A percentile compares a stretch with the other conserved stretches of the same genome.
phyloP scores from a whole-genome alignment of 345 rosid genomes.

The Turnera subulata region DNA sequence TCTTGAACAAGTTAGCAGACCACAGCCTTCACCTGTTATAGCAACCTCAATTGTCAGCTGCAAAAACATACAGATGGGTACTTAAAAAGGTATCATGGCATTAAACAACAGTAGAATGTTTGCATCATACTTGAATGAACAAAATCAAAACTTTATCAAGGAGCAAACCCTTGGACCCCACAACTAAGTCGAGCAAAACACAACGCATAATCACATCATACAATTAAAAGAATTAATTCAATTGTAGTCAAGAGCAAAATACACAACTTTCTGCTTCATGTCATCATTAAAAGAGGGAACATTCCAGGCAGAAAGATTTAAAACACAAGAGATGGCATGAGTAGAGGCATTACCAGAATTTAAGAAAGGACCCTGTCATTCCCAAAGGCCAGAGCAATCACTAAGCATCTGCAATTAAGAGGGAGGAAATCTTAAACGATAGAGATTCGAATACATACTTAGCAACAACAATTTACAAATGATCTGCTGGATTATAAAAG shows the following conservation, averaged over 20 bases:
- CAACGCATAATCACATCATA: no score
- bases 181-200: no score
- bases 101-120: no score
- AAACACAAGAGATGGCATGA: neutral
- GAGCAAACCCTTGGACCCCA: no score
- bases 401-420: constrained; percentile 7
- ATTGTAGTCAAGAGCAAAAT: neutral
- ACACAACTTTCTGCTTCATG: neutral
- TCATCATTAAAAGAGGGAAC: neutral
- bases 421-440: neutral
- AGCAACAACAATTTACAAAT: no score
- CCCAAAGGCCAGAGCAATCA: neutral
- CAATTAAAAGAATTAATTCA: no score
- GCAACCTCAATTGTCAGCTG: neutral
- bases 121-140: no score
- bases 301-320: neutral
- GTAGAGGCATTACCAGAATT: constrained; percentile 7
- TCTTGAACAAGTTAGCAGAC: neutral
- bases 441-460: no score
- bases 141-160: no score
- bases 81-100: no score
- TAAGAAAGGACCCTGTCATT: neutral
- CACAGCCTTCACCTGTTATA: neutral
- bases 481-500: neutral
- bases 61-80: neutral